phyloP scores from a whole-genome alignment of 495 filamentous ascomycete species.

The Daldinia grandis region DNA sequence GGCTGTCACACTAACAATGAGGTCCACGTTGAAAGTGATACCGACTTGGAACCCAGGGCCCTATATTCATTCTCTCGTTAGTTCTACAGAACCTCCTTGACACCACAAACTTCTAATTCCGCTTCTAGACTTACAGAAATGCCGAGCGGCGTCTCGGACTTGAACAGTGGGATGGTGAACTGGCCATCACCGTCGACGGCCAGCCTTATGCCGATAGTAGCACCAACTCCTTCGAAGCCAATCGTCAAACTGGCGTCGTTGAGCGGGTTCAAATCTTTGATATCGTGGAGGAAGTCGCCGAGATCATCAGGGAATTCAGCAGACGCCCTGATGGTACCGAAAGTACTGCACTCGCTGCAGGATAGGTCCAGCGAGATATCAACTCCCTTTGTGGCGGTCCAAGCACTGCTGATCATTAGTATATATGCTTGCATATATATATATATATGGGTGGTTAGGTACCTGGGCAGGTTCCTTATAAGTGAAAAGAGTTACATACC shows the following conservation, averaged over 20 bases:
- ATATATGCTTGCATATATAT: background rate
- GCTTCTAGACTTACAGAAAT: conserved; percentile 27
- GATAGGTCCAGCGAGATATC: conserved; percentile 26
- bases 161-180: conserved; percentile 34
- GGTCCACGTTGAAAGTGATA: conserved; percentile 42
- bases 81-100: background rate
- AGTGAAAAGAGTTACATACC: conserved; percentile 27
- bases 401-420: conserved; percentile 11
- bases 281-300: conserved; percentile 27
- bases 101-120: background rate
- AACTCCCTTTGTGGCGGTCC: conserved; percentile 8
- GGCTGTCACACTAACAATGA: conserved; percentile 38
- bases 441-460: no score
- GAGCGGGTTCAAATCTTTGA: conserved; percentile 32
- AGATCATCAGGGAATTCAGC: conserved; percentile 40
- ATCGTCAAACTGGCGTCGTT: conserved; percentile 37
- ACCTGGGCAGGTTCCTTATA: no score
- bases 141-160: conserved; percentile 37
- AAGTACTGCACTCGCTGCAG: conserved; percentile 40
- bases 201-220: conserved; percentile 32
- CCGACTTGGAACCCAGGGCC: conserved; percentile 43
- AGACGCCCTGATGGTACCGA: conserved; percentile 30
- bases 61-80: conserved; percentile 16
- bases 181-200: conserved; percentile 17
- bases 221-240: conserved; percentile 40